Percentiles rank a stretch among this genome's conserved stretches.
phyloP scores from a whole-genome alignment of 108 stramenopile genomes.

The Skeletonema grethae region DNA sequence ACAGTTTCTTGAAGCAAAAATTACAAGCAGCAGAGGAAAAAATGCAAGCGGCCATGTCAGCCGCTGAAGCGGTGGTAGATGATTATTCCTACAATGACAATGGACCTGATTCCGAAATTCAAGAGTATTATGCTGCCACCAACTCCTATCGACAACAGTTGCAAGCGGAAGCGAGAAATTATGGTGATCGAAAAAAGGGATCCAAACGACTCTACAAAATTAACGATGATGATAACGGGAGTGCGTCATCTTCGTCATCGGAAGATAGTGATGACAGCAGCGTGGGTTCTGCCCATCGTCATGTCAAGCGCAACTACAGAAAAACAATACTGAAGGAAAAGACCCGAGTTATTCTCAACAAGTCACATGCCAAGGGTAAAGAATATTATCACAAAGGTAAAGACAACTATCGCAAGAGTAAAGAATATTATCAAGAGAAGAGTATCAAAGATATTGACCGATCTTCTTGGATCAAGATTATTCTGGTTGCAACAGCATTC shows the following conservation, averaged over 20 bases:
- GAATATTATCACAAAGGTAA: not conserved
- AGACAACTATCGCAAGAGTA: not conserved
- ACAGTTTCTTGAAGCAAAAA: not conserved
- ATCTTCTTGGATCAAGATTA: not conserved
- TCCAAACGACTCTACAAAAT: not conserved
- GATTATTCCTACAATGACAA: constrained; percentile 4
- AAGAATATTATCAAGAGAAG: not conserved
- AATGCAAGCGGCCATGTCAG: not conserved
- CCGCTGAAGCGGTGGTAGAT: not conserved
- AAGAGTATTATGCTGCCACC: not conserved
- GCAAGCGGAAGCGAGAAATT: not conserved
- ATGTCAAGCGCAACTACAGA: not conserved
- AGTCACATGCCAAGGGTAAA: not conserved
- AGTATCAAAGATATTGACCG: not conserved
- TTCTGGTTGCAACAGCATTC: not conserved
- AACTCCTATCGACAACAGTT: not conserved
- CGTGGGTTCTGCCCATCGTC: not conserved
- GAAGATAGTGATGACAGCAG: constrained; percentile 2
- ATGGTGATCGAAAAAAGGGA: not conserved
- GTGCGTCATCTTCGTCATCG: not conserved
- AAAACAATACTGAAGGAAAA: not conserved
- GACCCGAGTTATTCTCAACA: not conserved
- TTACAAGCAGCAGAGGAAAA: not conserved
- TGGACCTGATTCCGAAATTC: not conserved
- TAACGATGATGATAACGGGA: not conserved